Percentiles rank a stretch among this genome's conserved stretches.
Conservation (phyloP, 306 rosid species). For the Cucumis melo region DNA sequence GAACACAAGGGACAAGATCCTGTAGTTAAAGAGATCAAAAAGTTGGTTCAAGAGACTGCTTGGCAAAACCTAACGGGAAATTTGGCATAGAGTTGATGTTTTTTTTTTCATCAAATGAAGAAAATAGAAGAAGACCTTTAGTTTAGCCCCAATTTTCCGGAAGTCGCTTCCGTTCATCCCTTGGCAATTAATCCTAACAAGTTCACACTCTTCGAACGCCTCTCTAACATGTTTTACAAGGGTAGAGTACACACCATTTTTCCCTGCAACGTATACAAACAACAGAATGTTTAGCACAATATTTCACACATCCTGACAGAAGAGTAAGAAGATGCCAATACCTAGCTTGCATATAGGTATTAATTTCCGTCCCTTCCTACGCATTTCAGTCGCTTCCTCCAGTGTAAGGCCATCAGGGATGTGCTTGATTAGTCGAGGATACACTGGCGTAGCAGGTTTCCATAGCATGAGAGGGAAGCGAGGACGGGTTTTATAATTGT, state of each 20-base stretch:
- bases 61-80: background rate
- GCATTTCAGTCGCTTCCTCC: conserved; percentile 62
- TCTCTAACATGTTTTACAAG: conserved; percentile 57
- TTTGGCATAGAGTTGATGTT: background rate
- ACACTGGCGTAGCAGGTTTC: conserved; percentile 84
- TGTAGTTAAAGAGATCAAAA: background rate
- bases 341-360: conserved; percentile 79
- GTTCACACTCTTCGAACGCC: conserved; percentile 89
- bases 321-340: conserved; percentile 12
- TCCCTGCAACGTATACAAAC: conserved; percentile 32
- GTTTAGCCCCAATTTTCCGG: conserved; percentile 80
- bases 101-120: background rate
- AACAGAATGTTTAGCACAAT: background rate
- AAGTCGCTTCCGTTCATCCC: conserved; percentile 85
- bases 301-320: background rate
- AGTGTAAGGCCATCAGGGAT: conserved; percentile 63
- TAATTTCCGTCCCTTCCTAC: conserved; percentile 57
- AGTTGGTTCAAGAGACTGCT: background rate
- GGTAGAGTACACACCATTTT: conserved; percentile 74
- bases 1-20: conserved; percentile 96
- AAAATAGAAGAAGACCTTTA: conserved; percentile 37
- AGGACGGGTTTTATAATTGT: conserved; percentile 69
- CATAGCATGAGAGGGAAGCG: conserved; percentile 91
- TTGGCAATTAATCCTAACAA: conserved; percentile 76
- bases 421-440: conserved; percentile 53